Base-by-base conservation (phyloP, 169 alveolate species). In the Plasmodium sp. region DNA sequence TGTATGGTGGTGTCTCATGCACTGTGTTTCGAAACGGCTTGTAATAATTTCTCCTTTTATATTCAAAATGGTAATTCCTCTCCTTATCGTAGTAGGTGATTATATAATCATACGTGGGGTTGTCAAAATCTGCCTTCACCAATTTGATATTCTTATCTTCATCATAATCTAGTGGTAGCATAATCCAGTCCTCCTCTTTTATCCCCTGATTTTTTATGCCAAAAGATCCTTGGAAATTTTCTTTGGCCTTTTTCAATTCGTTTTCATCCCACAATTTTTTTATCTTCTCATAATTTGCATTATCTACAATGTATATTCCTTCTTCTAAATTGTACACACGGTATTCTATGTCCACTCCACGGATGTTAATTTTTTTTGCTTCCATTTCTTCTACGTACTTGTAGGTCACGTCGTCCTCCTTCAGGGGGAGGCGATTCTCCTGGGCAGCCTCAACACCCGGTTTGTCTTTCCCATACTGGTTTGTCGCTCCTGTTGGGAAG, bases 81-180 rank as follows among this genome's bases (percentile, higher is more conserved):
- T 48, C 93, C 16, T 97, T 92, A 74, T 97, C 98, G 85, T 96
- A 95, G 92, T 95, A 91, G 10, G 95, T 93, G 18, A 96, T 90
- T 62, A 97, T 95, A 86, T 96, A 96, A 82, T 97, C 98, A 92
- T 96, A 97, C 43, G 96, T 96, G 12, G 96, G 96, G 22, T 95
- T 88, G 81, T 96, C 96, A 56, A 90, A 92, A 56, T 94, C 96
- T 18, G 96, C 96, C 83, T 96, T 96, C 27, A 96, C 94, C 36
- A 96, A 93, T 43, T 93, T 94, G 33, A 96, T 82, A 81, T 96
- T 93, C 41, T 96, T 96, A 74, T 95, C 92, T 54, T 96, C 93
- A 12, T 96, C 97, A 58, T 83, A 90, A 31, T 84, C 88, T 36
- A 96, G 96, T 10, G 97, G 97, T n/a, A 96, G 81, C 79, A 96